Conservation (phyloP, 768 basidiomycete genomes). For the Termitomyces sp. region DNA sequence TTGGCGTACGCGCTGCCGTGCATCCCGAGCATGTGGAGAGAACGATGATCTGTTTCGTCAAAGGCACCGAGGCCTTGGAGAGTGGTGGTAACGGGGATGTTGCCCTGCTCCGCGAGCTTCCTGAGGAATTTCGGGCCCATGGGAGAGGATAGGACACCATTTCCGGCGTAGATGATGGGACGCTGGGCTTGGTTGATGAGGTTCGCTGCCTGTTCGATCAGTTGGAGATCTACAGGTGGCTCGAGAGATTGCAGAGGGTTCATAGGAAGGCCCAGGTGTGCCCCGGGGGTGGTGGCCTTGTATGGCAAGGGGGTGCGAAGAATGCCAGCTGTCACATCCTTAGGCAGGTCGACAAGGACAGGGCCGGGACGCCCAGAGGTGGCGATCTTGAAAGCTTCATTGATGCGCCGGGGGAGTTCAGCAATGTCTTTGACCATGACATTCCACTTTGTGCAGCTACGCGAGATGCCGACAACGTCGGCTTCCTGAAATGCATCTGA, state of each 20-base stretch:
- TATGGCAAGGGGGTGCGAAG: constrained; percentile 80
- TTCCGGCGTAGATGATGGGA: constrained; percentile 91
- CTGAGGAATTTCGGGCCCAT: constrained; percentile 80
- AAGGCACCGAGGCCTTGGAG: constrained; percentile 94
- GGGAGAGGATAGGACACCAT: constrained; percentile 81
- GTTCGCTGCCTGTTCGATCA: constrained; percentile 80
- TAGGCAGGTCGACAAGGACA: constrained; percentile 97
- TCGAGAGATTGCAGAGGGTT: constrained; percentile 64
- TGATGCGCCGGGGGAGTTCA: constrained; percentile 92
- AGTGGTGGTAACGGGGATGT: constrained; percentile 97
- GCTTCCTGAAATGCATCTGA: constrained; percentile 99
- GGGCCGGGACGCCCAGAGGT: constrained; percentile 96
- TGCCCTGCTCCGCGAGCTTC: constrained; percentile 75
- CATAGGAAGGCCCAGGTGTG: constrained; percentile 64
- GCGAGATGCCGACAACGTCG: constrained; percentile 93
- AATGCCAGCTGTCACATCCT: constrained; percentile 94
- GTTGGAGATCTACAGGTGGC: constrained; percentile 55
- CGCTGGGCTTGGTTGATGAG: constrained; percentile 91
- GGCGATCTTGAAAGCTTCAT: constrained; percentile 99
- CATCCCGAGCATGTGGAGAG: constrained; percentile 98
- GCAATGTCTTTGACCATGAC: constrained; percentile 98
- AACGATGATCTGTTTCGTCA: constrained; percentile 83
- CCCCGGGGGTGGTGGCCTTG: constrained; percentile 83
- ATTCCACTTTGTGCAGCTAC: constrained; percentile 99
- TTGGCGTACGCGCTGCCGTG: constrained; percentile 98